These are phyloP conservation scores for Didymella segeticola DNA, from an alignment of 2,329 filamentous ascomycete species.

Conservation along the genomic window DNA sequence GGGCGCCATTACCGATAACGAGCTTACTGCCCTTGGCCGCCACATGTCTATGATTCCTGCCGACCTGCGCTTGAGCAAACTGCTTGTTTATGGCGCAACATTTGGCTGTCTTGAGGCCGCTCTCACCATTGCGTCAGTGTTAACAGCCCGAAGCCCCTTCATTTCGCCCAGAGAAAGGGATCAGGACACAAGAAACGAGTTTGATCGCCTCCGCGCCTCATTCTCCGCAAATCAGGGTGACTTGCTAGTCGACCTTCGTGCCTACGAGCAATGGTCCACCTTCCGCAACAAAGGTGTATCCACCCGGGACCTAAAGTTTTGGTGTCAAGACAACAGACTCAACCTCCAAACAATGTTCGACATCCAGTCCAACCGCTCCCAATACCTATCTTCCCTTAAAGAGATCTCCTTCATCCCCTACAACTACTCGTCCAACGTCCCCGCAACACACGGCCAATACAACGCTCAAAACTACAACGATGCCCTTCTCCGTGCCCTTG, in stretches of 20 bases:
- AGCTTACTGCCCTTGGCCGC: constrained; percentile 86
- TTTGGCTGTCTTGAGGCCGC: constrained; percentile 92
- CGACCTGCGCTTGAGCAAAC: constrained; percentile 88
- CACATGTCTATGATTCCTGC: constrained; percentile 96
- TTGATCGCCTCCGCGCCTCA: constrained; percentile 74
- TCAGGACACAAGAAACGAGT: constrained; percentile 80
- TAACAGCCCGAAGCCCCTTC: constrained; percentile 90
- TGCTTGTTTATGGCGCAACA: constrained; percentile 93
- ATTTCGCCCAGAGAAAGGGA: constrained; percentile 83
- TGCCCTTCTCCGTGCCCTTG: constrained; percentile 55
- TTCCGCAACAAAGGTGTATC: constrained; percentile 64
- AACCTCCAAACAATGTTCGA: constrained; percentile 84
- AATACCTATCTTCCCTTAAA: constrained; percentile 84
- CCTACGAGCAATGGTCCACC: constrained; percentile 82
- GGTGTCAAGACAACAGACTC: constrained; percentile 87
- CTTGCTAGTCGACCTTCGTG: constrained; percentile 82
- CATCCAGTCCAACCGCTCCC: constrained; percentile 82
- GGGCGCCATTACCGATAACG: constrained; percentile 84
- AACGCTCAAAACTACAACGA: constrained; percentile 59
- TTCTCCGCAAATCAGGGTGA: constrained; percentile 86
- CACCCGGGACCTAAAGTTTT: constrained; percentile 69
- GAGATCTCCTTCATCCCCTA: constrained; percentile 79
- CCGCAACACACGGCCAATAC: constrained; percentile 41
- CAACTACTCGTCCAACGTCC: constrained; percentile 42
- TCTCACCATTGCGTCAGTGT: constrained; percentile 85